Conservation (phyloP, 768 basidiomycete species). For the Mycena leptocephala region DNA sequence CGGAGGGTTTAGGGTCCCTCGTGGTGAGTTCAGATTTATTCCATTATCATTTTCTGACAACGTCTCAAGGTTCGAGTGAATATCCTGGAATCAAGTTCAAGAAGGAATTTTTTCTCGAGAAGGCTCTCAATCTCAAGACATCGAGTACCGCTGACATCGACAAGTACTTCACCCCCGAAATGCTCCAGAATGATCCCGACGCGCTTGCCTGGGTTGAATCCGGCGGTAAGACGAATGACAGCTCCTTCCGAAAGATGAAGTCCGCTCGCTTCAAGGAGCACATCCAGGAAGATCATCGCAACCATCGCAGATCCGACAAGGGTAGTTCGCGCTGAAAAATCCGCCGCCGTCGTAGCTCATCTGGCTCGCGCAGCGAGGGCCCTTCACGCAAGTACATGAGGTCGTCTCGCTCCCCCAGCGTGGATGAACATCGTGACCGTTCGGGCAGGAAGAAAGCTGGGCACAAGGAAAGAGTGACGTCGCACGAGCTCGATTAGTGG, state of each 20-base stretch:
- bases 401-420: background rate
- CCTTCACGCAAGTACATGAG: background rate
- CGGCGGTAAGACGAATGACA: background rate
- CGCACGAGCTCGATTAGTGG: too few species aligned
- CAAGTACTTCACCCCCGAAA: background rate
- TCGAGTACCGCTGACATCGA: background rate
- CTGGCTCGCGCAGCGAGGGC: background rate
- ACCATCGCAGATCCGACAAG: background rate
- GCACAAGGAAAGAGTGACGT: too few species aligned
- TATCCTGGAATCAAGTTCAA: background rate
- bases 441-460: too few species aligned
- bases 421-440: background rate
- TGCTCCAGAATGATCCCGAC: background rate
- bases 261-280: background rate
- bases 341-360: conserved; percentile 1
- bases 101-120: background rate
- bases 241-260: conserved; percentile 1
- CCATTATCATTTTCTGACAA: too few species aligned
- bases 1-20: background rate
- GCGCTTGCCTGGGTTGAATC: background rate
- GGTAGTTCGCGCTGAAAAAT: background rate
- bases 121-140: background rate
- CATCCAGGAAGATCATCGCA: background rate
- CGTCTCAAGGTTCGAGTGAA: too few species aligned
- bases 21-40: background rate